A percentile compares a stretch with the other conserved stretches of the same genome.
phyloP scores from a whole-genome alignment of 495 filamentous ascomycete genomes.

The Penicillium paxilli region DNA sequence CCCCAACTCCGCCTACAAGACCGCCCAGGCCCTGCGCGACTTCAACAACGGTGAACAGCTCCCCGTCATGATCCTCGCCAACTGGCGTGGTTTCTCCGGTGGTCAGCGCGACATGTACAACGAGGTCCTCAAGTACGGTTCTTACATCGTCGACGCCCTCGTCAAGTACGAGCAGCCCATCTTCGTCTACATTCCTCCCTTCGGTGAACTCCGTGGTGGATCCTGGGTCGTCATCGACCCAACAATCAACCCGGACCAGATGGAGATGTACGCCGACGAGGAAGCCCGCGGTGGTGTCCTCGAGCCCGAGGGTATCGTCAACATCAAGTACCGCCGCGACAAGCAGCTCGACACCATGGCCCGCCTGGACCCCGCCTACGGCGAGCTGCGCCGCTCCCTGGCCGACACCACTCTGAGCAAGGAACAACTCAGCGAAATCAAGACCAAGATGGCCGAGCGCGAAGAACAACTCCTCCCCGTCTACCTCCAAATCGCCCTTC shows the following conservation, averaged over 20 bases:
- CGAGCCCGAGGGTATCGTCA: slow-evolving; percentile 96
- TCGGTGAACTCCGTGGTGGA: slow-evolving; percentile 95
- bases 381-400: slow-evolving; percentile 74
- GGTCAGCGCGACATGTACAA: slow-evolving; percentile 99
- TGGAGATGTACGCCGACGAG: slow-evolving; percentile 99
- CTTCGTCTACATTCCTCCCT: slow-evolving; percentile 97
- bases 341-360: slow-evolving; percentile 98
- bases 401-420: slow-evolving; percentile 65
- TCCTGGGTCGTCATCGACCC: slow-evolving; percentile 99
- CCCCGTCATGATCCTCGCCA: slow-evolving; percentile 97
- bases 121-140: slow-evolving; percentile 98
- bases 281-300: slow-evolving; percentile 95
- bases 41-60: slow-evolving; percentile 99
- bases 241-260: slow-evolving; percentile 91
- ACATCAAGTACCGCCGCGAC: slow-evolving; percentile 97
- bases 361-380: slow-evolving; percentile 82
- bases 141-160: slow-evolving; percentile 96
- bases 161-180: slow-evolving; percentile 98
- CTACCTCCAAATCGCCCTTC: slow-evolving; percentile 87
- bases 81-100: slow-evolving; percentile 99
- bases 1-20: slow-evolving; percentile 99
- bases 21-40: slow-evolving; percentile 95
- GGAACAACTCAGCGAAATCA: slow-evolving; percentile 74
- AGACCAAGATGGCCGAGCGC: slow-evolving; percentile 81
- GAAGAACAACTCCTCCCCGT: slow-evolving; percentile 88